Base-by-base conservation (phyloP, 768 basidiomycete species). In the Tylopilus sp. region DNA sequence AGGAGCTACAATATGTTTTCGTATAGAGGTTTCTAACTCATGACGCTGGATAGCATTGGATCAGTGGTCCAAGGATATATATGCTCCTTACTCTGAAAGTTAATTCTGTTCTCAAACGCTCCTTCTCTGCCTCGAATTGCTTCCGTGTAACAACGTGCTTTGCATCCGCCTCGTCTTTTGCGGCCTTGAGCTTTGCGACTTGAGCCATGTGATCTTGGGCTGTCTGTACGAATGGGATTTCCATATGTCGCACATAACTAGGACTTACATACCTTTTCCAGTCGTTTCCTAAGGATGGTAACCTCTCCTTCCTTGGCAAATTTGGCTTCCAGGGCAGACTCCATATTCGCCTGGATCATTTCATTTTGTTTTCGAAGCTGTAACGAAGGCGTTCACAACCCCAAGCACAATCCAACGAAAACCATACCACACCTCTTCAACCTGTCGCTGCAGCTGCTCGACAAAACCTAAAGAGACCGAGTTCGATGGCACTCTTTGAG, bases 291-390 rank as follows among this genome's bases (percentile, higher is more conserved):
- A 45, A 91, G 63, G 36, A 85, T 79, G 15, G 75, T 75, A 6
- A 85, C 85, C 70, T 91, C 88, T 6, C 88, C 88, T 26, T 86
- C 82, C 61, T 83, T 88, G 28, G 73, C 68, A 36, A 80, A 72
- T 53, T 76, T 81, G 8, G 71, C 73, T 42, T 81, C 76, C 43
- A 72, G 64, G 3, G 80, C 80, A 35, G 73, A 72, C 52, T 76
- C 71, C 42, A 83, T 63, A 2, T 74, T 73, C 22, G 64, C 53
- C 49, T 76, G 75, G 18, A 79, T 71, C n/a, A 51, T 69, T 35
- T 69, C 62, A 57, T 86, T 80, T 55, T 77, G 72, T 62, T 73
- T 68, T 35, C 70, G 72, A 52, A 86, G 69, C 83, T 87, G 59
- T 23, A 60, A 50, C 42, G 26, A 55, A 40, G 25, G 6, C 11